These are phyloP conservation scores for Torulaspora quercuum DNA, from an alignment of 805 yeast genomes.

Conservation along the genomic window DNA sequence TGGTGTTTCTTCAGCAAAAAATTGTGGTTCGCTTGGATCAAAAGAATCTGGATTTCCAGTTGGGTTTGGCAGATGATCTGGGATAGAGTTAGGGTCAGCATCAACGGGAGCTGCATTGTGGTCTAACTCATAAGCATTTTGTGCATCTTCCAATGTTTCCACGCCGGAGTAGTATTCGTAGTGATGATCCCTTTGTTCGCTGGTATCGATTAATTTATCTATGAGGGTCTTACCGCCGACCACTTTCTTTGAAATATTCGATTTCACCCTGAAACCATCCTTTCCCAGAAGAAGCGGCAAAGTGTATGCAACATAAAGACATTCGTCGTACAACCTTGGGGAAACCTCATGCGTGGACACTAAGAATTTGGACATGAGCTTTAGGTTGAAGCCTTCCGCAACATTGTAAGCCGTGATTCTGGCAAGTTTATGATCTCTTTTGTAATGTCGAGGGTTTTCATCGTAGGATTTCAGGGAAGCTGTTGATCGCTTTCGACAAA, in stretches of 20 bases:
- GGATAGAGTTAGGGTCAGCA: slow-evolving; percentile 21
- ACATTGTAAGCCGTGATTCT: slow-evolving; percentile 90
- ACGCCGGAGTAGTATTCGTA: slow-evolving; percentile 86
- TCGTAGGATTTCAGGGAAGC: slow-evolving; percentile 34
- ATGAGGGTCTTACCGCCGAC: slow-evolving; percentile 47
- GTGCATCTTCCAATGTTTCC: slow-evolving; percentile 54
- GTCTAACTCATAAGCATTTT: slow-evolving; percentile 41
- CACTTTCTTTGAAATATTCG: slow-evolving; percentile 48
- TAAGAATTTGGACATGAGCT: slow-evolving; percentile 60
- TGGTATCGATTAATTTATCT: slow-evolving; percentile 73
- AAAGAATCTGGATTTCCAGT: slow-evolving; percentile 50
- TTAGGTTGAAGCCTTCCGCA: slow-evolving; percentile 74
- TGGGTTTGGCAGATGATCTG: slow-evolving; percentile 31
- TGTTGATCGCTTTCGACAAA: slow-evolving; percentile 11
- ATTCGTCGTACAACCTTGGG: slow-evolving; percentile 87
- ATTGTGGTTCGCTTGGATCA: slow-evolving; percentile 92
- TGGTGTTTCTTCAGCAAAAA: slow-evolving; percentile 52
- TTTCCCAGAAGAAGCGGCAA: slow-evolving; percentile 83
- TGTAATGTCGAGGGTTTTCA: slow-evolving; percentile 37
- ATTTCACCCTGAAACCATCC: slow-evolving; percentile 70
- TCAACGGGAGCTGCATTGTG: slow-evolving; percentile 22
- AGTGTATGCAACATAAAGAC: slow-evolving; percentile 84
- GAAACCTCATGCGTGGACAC: slow-evolving; percentile 71
- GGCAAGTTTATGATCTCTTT: slow-evolving; percentile 55
- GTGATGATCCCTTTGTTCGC: slow-evolving; percentile 87